Evolutionary conservation across 2,329 filamentous ascomycete species (phyloP).

Genomic region (Talaromyces verruculosus): DNA sequence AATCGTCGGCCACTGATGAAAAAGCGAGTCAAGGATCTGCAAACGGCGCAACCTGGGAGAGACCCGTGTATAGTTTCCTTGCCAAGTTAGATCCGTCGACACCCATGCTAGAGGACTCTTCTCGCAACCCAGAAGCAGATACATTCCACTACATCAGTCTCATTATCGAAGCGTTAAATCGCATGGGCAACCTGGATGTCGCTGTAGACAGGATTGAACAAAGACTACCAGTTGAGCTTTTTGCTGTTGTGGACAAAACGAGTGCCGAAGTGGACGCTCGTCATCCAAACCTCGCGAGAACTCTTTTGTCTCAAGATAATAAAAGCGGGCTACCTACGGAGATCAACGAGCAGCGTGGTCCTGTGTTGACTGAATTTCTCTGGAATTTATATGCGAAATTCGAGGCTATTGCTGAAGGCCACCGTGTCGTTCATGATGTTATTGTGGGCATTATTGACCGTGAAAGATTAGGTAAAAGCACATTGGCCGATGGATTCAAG

Average conservation of each 20-base stretch:
- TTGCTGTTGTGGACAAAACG: slow-evolving; percentile 89
- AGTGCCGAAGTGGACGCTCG: slow-evolving; percentile 91
- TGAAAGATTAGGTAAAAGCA: slow-evolving; percentile 66
- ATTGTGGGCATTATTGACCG: slow-evolving; percentile 81
- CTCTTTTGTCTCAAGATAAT: slow-evolving; percentile 48
- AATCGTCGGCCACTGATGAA: slow-evolving; percentile 58
- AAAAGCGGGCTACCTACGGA: slow-evolving; percentile 62
- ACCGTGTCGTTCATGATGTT: slow-evolving; percentile 89
- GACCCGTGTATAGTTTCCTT: slow-evolving; percentile 58
- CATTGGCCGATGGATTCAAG: slow-evolving; percentile 83
- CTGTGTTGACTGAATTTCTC: slow-evolving; percentile 86
- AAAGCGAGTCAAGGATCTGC: slow-evolving; percentile 25
- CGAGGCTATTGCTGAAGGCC: slow-evolving; percentile 92
- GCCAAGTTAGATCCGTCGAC: slow-evolving; percentile 55
- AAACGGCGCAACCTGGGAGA: slow-evolving; percentile 49
- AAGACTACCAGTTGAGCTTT: slow-evolving; percentile 87
- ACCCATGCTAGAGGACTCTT: slow-evolving; percentile 77
- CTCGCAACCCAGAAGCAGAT: slow-evolving; percentile 90
- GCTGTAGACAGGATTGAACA: slow-evolving; percentile 91
- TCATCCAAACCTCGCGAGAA: slow-evolving; percentile 75
- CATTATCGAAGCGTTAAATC: slow-evolving; percentile 85
- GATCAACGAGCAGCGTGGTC: slow-evolving; percentile 73
- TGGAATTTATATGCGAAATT: slow-evolving; percentile 96
- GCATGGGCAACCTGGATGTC: slow-evolving; percentile 78
- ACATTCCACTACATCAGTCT: slow-evolving; percentile 91